phyloP scores from a whole-genome alignment of 2,329 filamentous ascomycete species.

The Scolecobasidium constrictum region DNA sequence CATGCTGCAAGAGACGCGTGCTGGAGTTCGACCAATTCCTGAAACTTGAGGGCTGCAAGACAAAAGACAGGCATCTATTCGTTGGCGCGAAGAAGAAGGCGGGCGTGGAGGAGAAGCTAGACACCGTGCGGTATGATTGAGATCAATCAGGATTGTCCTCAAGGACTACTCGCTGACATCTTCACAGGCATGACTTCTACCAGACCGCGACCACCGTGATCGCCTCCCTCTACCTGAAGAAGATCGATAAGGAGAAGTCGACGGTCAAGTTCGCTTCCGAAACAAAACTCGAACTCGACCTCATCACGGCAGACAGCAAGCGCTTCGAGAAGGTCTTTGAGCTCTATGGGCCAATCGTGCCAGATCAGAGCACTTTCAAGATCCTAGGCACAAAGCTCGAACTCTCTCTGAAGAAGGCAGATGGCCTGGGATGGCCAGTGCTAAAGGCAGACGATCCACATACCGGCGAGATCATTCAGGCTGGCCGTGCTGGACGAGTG shows the following conservation, averaged over 20 bases:
- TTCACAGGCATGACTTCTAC: slow-evolving; percentile 73
- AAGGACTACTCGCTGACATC: slow-evolving; percentile 10
- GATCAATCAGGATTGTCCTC: slow-evolving; percentile 6
- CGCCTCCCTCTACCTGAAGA: slow-evolving; percentile 90
- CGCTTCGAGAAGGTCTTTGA: slow-evolving; percentile 64
- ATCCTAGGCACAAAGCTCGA: slow-evolving; percentile 86
- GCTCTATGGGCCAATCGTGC: slow-evolving; percentile 67
- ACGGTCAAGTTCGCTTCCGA: slow-evolving; percentile 56
- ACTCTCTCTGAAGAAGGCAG: slow-evolving; percentile 60
- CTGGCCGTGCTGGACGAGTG: slow-evolving; percentile 59
- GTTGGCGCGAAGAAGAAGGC: slow-evolving; percentile 62
- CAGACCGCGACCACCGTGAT: slow-evolving; percentile 80
- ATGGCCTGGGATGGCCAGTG: slow-evolving; percentile 75
- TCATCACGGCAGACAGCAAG: slow-evolving; percentile 80
- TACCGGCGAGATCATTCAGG: slow-evolving; percentile 75
- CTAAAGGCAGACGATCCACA: slow-evolving; percentile 65
- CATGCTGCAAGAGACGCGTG: slow-evolving; percentile 89
- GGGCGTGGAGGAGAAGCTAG: slow-evolving; percentile 61
- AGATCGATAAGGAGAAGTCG: slow-evolving; percentile 76
- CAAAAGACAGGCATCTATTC: slow-evolving; percentile 73
- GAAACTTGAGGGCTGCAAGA: slow-evolving; percentile 85
- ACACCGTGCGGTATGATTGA: slow-evolving; percentile 55
- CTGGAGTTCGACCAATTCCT: slow-evolving; percentile 97
- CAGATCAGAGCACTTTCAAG: slow-evolving; percentile 64
- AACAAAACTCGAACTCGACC: slow-evolving; percentile 59